Evolutionary conservation across 2,329 filamentous ascomycete species (phyloP), one percentile per base, ranked within the genome.

Genomic region (Trichocomaceae sp.): DNA sequence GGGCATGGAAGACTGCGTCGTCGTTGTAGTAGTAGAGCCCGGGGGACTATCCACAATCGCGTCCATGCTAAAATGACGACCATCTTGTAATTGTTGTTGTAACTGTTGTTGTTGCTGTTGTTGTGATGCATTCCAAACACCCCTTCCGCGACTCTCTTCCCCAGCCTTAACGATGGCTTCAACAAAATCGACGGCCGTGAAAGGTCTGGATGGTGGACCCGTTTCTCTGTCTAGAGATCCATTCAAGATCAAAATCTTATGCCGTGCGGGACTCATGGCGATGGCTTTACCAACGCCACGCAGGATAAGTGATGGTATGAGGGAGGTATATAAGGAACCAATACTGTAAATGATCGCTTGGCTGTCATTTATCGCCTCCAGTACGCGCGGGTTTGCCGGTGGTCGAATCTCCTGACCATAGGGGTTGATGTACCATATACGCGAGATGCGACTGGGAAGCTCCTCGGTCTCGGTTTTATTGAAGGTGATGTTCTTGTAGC

Each of bases 401-500:
- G 91, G 88, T 17, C 85, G 83, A 61, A 97, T 96, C 71, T 96
- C 91, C 67, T 96, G 90, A n/a, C 92, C 92, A 69, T 96, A 97
- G 0, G 92, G 92, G 66, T 96, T 97, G 74, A 97, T 97, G 75
- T 97, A 97, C 90, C 90, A 97, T 31, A 97, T 79, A 2, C 91
- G 77, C 53, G 85, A 78, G 62, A 97, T 95, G 26, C 88, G 80
- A 0, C 86, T 80, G 0, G 88, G 81, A 1, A 97, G 77, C 53
- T 93, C 88, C 62, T 91, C 86, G 53, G 92, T 88, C 58, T 88
- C 83, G 2, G 64, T 77, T 72, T 97, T 97, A 65, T 81, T 86
- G 68, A 96, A 95, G 4, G 79, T 77, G 57, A 96, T 90, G 59
- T 95, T 88, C 50, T 87, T 88, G 55, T 87, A 84, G 6, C 91